A percentile compares a stretch with the other conserved stretches of the same genome.
Evolutionary conservation across 768 basidiomycete species (phyloP).

Genomic region (Pholiota molesta): DNA sequence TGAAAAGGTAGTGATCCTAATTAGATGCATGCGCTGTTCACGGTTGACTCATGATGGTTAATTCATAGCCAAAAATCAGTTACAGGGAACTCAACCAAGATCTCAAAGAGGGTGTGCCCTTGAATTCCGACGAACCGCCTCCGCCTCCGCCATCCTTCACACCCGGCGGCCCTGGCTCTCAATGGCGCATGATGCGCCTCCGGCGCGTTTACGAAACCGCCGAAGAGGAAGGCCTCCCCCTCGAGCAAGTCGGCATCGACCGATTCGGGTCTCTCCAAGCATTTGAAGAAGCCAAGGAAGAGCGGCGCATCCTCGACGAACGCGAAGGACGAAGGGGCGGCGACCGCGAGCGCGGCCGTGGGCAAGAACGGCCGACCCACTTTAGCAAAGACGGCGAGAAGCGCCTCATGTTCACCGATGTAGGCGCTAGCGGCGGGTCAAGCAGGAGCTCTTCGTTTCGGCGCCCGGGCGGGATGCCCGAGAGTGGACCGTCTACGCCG

Average conservation of each 20-base stretch:
- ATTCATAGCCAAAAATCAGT: slow-evolving; percentile 59
- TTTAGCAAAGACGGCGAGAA: slow-evolving; percentile 46
- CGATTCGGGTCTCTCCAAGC: slow-evolving; percentile 85
- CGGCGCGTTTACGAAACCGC: slow-evolving; percentile 88
- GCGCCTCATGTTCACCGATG: slow-evolving; percentile 71
- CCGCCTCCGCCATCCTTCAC: slow-evolving; percentile 51
- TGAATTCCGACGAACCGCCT: slow-evolving; percentile 41
- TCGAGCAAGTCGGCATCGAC: slow-evolving; percentile 85
- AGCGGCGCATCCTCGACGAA: slow-evolving; percentile 84
- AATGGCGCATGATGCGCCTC: slow-evolving; percentile 98
- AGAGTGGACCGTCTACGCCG: slow-evolving; percentile 63
- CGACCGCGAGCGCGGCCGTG: slow-evolving; percentile 33
- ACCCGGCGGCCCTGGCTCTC: slow-evolving; percentile 91
- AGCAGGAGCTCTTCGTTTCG: slow-evolving; percentile 89
- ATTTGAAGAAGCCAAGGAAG: slow-evolving; percentile 89
- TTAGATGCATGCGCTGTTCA: neutral
- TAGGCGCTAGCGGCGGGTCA: slow-evolving; percentile 62
- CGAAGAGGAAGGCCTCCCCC: slow-evolving; percentile 73
- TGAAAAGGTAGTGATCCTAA: slow-evolving; percentile 60
- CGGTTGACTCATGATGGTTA: neutral
- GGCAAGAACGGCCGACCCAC: slow-evolving; percentile 32
- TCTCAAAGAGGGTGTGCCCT: slow-evolving; percentile 46
- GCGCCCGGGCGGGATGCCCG: slow-evolving; percentile 68
- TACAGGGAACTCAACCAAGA: slow-evolving; percentile 65
- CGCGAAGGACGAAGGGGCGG: slow-evolving; percentile 56